phyloP scores from a whole-genome alignment of 768 basidiomycete genomes.

The Lactarius deliciosus region DNA sequence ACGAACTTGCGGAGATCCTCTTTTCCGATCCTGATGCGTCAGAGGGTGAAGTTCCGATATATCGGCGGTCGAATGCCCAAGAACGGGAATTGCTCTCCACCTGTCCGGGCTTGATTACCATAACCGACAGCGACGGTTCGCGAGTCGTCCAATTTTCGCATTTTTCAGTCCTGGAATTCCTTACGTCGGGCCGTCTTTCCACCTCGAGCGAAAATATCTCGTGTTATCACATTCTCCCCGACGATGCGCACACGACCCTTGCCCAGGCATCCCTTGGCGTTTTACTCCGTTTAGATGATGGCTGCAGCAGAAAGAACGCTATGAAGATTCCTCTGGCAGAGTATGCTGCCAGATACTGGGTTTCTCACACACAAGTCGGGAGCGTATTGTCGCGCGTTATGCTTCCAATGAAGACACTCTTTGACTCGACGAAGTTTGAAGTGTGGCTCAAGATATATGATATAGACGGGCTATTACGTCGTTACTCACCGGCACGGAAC shows the following conservation, averaged over 20 bases:
- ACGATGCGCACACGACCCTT: background rate
- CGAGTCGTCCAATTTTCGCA: background rate
- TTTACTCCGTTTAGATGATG: background rate
- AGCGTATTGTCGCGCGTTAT: background rate
- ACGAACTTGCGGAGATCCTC: background rate
- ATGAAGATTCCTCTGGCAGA: background rate
- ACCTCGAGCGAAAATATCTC: background rate
- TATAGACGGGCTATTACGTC: background rate
- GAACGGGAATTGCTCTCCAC: background rate
- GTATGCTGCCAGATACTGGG: background rate
- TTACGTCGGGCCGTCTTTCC: background rate
- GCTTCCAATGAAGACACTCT: background rate
- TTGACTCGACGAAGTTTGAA: background rate
- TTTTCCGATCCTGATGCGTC: background rate
- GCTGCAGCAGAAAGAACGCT: accelerated
- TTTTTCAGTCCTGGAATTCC: background rate
- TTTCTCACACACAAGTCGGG: background rate
- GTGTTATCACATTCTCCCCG: background rate
- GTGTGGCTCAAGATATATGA: background rate
- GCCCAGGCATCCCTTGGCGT: background rate
- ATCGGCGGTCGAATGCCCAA: background rate
- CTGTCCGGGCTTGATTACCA: background rate
- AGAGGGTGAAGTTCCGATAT: background rate
- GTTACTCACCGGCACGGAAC: too few relatives aligned
- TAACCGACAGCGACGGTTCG: background rate